Percentiles rank a stretch among this genome's conserved stretches.
Conservation (phyloP, 2,329 filamentous ascomycete species). For the Trichoderma hamatum region DNA sequence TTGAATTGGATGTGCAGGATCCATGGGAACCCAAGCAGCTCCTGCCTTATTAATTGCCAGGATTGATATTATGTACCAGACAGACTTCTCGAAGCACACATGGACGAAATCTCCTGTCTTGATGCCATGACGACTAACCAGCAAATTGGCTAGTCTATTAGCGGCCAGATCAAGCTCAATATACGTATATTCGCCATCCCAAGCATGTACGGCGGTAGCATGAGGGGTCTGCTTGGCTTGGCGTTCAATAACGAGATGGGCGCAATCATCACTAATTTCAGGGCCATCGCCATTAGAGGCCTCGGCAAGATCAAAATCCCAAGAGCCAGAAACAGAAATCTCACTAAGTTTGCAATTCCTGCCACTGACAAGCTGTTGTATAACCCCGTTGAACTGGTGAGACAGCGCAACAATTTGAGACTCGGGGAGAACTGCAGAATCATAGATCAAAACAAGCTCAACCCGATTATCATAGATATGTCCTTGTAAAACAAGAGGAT, state of each 20-base stretch:
- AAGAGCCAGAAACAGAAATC: conserved; percentile 15
- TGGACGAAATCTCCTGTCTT: conserved; percentile 30
- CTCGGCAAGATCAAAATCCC: conserved; percentile 16
- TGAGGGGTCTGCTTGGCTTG: neutral
- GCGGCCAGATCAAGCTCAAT: conserved; percentile 27
- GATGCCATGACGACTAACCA: conserved; percentile 31
- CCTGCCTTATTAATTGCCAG: conserved; percentile 27
- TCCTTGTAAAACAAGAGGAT: conserved; percentile 23
- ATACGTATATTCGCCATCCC: conserved; percentile 32
- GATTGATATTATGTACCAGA: conserved; percentile 29
- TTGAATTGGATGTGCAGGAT: conserved; percentile 18
- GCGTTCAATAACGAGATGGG: conserved; percentile 1
- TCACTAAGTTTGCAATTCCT: neutral
- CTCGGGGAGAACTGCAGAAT: conserved; percentile 6
- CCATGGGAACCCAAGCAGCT: conserved; percentile 29
- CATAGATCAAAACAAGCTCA: conserved; percentile 17
- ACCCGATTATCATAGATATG: neutral
- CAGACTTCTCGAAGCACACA: conserved; percentile 30
- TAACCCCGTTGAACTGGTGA: conserved; percentile 21
- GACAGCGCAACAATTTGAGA: conserved; percentile 6
- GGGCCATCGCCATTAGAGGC: conserved; percentile 15
- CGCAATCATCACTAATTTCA: conserved; percentile 16
- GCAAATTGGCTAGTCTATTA: conserved; percentile 17
- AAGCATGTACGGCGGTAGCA: conserved; percentile 27
- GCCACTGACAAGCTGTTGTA: conserved; percentile 12